phyloP scores from a whole-genome alignment of 768 basidiomycete species.

The Leccinum broughii region DNA sequence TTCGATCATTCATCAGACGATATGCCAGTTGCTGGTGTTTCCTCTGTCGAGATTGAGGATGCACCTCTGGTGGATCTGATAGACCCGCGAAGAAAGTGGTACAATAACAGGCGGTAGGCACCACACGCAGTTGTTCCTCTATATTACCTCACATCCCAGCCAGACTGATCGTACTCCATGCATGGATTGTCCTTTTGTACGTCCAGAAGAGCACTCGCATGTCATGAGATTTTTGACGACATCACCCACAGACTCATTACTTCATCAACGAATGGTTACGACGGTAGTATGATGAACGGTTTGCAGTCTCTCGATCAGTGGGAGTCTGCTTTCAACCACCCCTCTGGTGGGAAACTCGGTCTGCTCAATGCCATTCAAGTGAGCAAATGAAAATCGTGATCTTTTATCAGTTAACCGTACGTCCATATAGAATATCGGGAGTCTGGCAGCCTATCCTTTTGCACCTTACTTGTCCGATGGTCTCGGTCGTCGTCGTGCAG shows the following conservation, averaged over 20 bases:
- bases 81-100: slow-evolving; percentile 71
- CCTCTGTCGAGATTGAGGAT: slow-evolving; percentile 23
- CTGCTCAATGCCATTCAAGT: not conserved
- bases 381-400: not conserved
- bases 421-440: not conserved
- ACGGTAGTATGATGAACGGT: slow-evolving; percentile 81
- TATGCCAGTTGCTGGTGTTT: slow-evolving; percentile 50
- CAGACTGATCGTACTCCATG: slow-evolving; percentile 63
- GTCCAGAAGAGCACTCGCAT: slow-evolving; percentile 16
- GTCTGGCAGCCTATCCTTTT: not conserved
- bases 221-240: not conserved
- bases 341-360: slow-evolving; percentile 26
- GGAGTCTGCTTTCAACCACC: slow-evolving; percentile 59
- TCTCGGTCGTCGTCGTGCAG: not conserved
- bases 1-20: not conserved
- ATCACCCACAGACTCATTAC: slow-evolving; percentile 57
- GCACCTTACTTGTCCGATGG: not conserved
- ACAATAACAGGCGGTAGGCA: slow-evolving; percentile 67
- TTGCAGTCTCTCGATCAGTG: slow-evolving; percentile 69
- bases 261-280: slow-evolving; percentile 74
- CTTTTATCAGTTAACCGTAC: not conserved
- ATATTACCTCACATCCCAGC: slow-evolving; percentile 1
- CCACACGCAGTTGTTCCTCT: not conserved
- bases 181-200: slow-evolving; percentile 68
- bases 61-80: slow-evolving; percentile 53